A percentile compares a stretch with the other conserved stretches of the same genome.
Evolutionary conservation across 2,329 filamentous ascomycete species (phyloP).

Genomic region (Aspergillus latus): DNA sequence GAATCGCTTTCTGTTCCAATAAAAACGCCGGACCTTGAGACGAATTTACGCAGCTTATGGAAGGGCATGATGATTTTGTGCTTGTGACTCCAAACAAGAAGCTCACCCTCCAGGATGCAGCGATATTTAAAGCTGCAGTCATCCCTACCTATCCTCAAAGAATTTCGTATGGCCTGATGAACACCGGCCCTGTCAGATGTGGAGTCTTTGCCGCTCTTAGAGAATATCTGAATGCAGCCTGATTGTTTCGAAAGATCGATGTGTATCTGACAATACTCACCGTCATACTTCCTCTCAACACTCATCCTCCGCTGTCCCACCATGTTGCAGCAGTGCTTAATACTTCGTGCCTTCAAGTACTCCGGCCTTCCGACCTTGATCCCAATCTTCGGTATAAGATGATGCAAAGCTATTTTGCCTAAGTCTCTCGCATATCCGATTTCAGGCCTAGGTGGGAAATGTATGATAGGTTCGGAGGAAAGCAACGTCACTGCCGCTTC

Average conservation of each 20-base stretch:
- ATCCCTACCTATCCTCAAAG: slow-evolving; percentile 60
- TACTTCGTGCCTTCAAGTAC: slow-evolving; percentile 67
- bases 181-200: slow-evolving; percentile 67
- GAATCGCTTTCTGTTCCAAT: slow-evolving; percentile 70
- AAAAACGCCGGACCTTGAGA: slow-evolving; percentile 69
- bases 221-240: slow-evolving; percentile 74
- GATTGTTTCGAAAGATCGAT: slow-evolving; percentile 61
- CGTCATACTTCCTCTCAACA: slow-evolving; percentile 80
- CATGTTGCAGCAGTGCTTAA: slow-evolving; percentile 72
- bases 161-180: slow-evolving; percentile 63
- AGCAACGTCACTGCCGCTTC: slow-evolving; percentile 59
- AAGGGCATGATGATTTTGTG: slow-evolving; percentile 69
- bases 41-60: slow-evolving; percentile 77
- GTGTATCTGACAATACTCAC: slow-evolving; percentile 88
- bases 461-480: slow-evolving; percentile 35
- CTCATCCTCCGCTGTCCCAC: slow-evolving; percentile 62
- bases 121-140: slow-evolving; percentile 60
- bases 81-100: slow-evolving; percentile 73
- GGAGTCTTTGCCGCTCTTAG: slow-evolving; percentile 88
- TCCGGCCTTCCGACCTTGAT: slow-evolving; percentile 64
- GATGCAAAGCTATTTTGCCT: slow-evolving; percentile 36
- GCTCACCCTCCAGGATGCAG: slow-evolving; percentile 81
- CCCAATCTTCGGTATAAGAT: slow-evolving; percentile 57
- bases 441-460: slow-evolving; percentile 40
- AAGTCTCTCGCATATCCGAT: slow-evolving; percentile 32